Conservation (phyloP, 805 yeast species). For the Clavispora carvajalis region DNA sequence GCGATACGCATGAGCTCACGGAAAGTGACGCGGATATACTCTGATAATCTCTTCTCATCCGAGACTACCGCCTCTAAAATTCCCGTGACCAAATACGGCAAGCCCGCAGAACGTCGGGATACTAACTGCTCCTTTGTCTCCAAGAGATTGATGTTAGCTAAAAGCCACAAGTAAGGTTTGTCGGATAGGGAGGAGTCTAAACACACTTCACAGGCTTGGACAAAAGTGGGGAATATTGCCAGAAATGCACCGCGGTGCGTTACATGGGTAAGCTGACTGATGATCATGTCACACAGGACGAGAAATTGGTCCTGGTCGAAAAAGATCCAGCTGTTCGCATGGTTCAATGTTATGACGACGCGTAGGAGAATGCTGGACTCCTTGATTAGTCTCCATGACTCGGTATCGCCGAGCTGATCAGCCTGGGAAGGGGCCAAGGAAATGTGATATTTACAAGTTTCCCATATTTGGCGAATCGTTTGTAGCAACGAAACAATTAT, state of each 20-base stretch:
- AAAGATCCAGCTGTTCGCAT: slow-evolving; percentile 2
- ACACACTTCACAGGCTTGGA: slow-evolving; percentile 60
- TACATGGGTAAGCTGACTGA: slow-evolving; percentile 64
- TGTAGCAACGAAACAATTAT: slow-evolving; percentile 15
- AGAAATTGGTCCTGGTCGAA: slow-evolving; percentile 24
- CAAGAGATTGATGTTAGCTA: slow-evolving; percentile 47
- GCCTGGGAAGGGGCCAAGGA: slow-evolving; percentile 21
- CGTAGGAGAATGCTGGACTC: slow-evolving; percentile 61
- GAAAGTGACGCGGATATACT: slow-evolving; percentile 47
- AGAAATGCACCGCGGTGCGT: slow-evolving; percentile 92
- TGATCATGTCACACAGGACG: slow-evolving; percentile 47
- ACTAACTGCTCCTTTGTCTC: slow-evolving; percentile 60
- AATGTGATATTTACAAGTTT: slow-evolving; percentile 41
- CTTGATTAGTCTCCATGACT: slow-evolving; percentile 78
- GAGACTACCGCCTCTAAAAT: slow-evolving; percentile 46
- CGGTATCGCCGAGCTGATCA: slow-evolving; percentile 42
- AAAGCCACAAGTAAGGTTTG: slow-evolving; percentile 55
- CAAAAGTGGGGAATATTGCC: slow-evolving; percentile 77
- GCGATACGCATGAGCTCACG: slow-evolving; percentile 52
- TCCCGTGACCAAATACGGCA: slow-evolving; percentile 76
- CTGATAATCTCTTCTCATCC: slow-evolving; percentile 21
- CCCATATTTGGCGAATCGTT: slow-evolving; percentile 36
- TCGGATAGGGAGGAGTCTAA: slow-evolving; percentile 24
- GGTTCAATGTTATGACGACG: slow-evolving; percentile 29
- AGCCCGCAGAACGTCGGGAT: slow-evolving; percentile 88